Base-by-base conservation (phyloP, 805 yeast genomes). In the Candida odintsovae region DNA sequence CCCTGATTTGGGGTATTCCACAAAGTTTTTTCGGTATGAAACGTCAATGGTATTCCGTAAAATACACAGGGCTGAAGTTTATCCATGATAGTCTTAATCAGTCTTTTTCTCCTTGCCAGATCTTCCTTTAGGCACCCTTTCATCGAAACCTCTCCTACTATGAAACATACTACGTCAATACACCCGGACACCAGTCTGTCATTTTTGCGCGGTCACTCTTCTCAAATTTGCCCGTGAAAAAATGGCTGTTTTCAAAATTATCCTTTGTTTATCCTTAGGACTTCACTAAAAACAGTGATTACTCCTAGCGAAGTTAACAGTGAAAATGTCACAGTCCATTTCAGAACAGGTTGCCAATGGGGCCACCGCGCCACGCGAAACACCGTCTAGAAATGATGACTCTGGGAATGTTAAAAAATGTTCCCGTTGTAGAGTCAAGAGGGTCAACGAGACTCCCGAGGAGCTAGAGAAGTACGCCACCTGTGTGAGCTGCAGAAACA, bases 381-480 rank as follows among this genome's bases (percentile, higher is more conserved):
- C 6, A n/a, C 11, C 20, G 4, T 16, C 20, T 2, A 33, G 11
- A 33, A 33, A 16, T 7, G 36, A n/a, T 20, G 20, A 33, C 20
- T n/a, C 36, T 12, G 28, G 28, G 28, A 16, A 16, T 13, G 51
- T 65, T 9, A 67, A 62, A 53, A 72, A 72, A 46, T 72, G 77
- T 48, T 65, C 76, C 1, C 61, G 77, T 35, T 72, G 77, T 50
- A 56, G 76, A 16, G 71, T 68, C 20, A 71, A 68, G 40, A 51
- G 77, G 44, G 23, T 54, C 1, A 52, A 55, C 19, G 77, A 72
- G 49, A 53, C 59, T 8, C 44, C 53, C 3, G 67, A 61, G 6
- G 58, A 63, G 37, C 53, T 71, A 36, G 50, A 50, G n/a, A 68
- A 66, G 49, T 72, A 70, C 52, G 67, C 68, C n/a, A 72, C 77